Conservation (phyloP, 495 filamentous ascomycete species). For the Trichoderma virens region DNA sequence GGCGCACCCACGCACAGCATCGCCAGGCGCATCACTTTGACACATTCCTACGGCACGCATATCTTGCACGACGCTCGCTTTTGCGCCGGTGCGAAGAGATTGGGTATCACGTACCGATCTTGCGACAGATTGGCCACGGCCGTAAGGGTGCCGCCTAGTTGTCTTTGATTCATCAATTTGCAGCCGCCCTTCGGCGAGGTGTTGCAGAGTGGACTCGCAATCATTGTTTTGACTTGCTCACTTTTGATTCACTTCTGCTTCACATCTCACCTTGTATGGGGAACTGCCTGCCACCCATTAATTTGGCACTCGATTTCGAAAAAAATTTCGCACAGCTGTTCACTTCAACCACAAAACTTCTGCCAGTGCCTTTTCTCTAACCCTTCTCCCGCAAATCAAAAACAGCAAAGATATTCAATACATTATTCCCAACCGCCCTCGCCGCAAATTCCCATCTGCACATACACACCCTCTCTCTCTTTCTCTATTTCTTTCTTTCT, state of each 20-base stretch:
- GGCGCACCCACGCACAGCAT: neutral
- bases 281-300: neutral
- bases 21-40: neutral
- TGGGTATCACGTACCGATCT: neutral
- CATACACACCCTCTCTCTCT: neutral
- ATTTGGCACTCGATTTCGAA: neutral
- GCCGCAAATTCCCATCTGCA: neutral
- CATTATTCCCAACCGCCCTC: neutral
- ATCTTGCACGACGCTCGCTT: neutral
- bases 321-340: neutral
- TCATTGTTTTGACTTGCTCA: neutral
- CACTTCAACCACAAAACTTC: neutral
- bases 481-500: neutral
- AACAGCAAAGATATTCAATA: neutral
- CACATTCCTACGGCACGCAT: neutral
- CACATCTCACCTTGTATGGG: neutral
- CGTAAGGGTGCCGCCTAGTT: neutral
- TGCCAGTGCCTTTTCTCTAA: neutral
- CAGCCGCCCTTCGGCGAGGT: constrained; percentile 3
- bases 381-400: neutral
- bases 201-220: neutral
- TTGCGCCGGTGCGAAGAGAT: neutral
- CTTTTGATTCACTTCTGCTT: neutral
- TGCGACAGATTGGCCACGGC: neutral
- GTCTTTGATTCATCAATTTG: neutral